Evolutionary conservation across 139 green algal species (phyloP), one percentile per base, ranked within the genome.

Genomic region (Axilococcus clingmanii): DNA sequence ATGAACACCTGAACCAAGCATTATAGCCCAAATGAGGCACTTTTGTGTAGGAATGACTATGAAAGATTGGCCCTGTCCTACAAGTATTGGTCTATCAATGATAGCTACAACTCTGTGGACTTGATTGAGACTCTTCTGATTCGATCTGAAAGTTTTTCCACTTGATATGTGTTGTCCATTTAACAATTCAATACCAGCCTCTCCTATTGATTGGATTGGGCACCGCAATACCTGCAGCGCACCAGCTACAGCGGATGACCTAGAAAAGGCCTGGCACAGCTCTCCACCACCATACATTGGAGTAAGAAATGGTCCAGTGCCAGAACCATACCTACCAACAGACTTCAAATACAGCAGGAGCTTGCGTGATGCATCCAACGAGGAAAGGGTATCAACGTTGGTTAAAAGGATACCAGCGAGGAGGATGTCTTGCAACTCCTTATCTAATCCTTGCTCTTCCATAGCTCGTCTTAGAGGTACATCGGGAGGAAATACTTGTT

Each of bases 211-310:
- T 12, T 41, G 31, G 0, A 70, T 14, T 16, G n/a, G 12, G 24
- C 62, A 65, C 15, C 62, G 54, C 35, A 70, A 47, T 36, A 62
- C 46, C 62, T 70, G 62, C 16, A 65, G 35, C 2, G 62, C 62
- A 9, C 62, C 62, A 29, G 31, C 27, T 11, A 70, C 62, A 17
- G 62, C 62, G 2, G 62, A 54, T 12, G 30, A 28, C 4, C 62
- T 37, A 12, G 46, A 70, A 20, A 70, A 70, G 1, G 62, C 62
- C 47, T 70, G 55, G 5, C 72, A 48, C 57, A 89, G 56, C 37
- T 82, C 76, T 14, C 75, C 80, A 35, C 61, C 59, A 28, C 81
- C 79, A 44, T 83, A 84, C 47, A 76, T 49, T 0, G 80, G 80
- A 4, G 66, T 48, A 55, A 90, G 72, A 57, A 89, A 83, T 2